These are phyloP conservation scores for Gastroboletus turbinatus DNA, from an alignment of 1,284 basidiomycete genomes.

Conservation along the genomic window DNA sequence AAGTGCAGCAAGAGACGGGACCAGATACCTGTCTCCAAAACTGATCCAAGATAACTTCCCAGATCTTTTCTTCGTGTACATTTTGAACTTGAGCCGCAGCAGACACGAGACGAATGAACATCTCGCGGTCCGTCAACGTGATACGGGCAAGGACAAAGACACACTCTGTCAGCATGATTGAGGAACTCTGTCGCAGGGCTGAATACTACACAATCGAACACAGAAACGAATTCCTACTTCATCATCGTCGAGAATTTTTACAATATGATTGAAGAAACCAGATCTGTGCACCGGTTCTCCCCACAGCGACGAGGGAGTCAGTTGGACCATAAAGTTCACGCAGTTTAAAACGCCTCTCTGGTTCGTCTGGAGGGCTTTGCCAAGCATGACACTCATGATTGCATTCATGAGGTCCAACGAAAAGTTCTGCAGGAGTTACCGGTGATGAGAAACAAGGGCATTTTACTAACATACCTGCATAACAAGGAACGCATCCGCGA, in stretches of 20 bases:
- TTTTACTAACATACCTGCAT: conserved; percentile 54
- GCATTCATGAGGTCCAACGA: conserved; percentile 56
- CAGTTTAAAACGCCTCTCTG: conserved; percentile 56
- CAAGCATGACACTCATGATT: conserved; percentile 48
- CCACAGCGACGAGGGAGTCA: conserved; percentile 62
- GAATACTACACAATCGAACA: conserved; percentile 13
- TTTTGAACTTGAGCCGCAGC: conserved; percentile 51
- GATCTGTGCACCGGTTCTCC: conserved; percentile 69
- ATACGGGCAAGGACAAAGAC: conserved; percentile 71
- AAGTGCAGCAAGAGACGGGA: neutral
- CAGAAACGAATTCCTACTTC: conserved; percentile 45
- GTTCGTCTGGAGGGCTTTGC: conserved; percentile 51
- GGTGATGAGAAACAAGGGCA: neutral
- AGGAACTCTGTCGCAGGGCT: conserved; percentile 42
- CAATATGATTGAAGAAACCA: conserved; percentile 62
- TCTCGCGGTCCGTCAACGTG: conserved; percentile 56
- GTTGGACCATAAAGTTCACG: conserved; percentile 58
- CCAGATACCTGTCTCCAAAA: conserved; percentile 73
- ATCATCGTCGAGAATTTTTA: conserved; percentile 59
- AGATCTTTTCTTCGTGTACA: conserved; percentile 53
- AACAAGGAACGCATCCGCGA: conserved; percentile 68
- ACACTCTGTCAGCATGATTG: conserved; percentile 60
- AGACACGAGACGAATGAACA: conserved; percentile 67
- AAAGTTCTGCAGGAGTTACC: conserved; percentile 41
- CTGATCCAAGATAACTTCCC: conserved; percentile 68